A percentile compares a stretch with the other conserved stretches of the same genome.
Evolutionary conservation across 2,329 filamentous ascomycete species (phyloP).

Genomic region (Penicillium italicum): DNA sequence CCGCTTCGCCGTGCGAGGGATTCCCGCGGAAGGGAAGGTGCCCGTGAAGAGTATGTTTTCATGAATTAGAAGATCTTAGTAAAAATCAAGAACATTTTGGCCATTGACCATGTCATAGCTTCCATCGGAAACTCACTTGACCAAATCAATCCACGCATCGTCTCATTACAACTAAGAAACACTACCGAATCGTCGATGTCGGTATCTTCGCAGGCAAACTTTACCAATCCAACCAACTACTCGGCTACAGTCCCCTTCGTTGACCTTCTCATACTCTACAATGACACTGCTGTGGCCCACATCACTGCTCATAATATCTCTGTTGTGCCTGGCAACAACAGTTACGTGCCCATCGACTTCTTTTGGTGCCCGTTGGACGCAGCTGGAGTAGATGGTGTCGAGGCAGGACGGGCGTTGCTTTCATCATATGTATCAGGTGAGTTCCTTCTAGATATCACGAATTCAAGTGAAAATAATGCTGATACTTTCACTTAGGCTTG

Average conservation of each 20-base stretch:
- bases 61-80: conserved; percentile 14
- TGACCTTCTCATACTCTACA: conserved; percentile 71
- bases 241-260: conserved; percentile 76
- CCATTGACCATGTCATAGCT: conserved; percentile 46
- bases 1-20: conserved; percentile 71
- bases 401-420: conserved; percentile 67
- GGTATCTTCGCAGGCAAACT: conserved; percentile 69
- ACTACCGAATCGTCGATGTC: conserved; percentile 69
- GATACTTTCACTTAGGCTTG: conserved; percentile 49
- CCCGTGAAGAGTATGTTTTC: conserved; percentile 84
- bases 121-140: conserved; percentile 53
- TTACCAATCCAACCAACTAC: conserved; percentile 89
- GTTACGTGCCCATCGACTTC: conserved; percentile 62
- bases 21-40: conserved; percentile 79
- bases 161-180: conserved; percentile 66
- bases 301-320: conserved; percentile 63
- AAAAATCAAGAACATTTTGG: conserved; percentile 20
- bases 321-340: conserved; percentile 68
- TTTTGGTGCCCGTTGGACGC: conserved; percentile 68
- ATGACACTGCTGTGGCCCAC: conserved; percentile 71
- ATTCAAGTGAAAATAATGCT: not conserved
- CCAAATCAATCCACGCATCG: conserved; percentile 61
- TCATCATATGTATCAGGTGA: conserved; percentile 79
- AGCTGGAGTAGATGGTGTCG: conserved; percentile 59
- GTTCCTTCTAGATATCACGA: conserved; percentile 4